Percentiles rank a stretch among this genome's conserved stretches.
phyloP scores from a whole-genome alignment of 2,329 filamentous ascomycete species.

The Fusarium sp. region DNA sequence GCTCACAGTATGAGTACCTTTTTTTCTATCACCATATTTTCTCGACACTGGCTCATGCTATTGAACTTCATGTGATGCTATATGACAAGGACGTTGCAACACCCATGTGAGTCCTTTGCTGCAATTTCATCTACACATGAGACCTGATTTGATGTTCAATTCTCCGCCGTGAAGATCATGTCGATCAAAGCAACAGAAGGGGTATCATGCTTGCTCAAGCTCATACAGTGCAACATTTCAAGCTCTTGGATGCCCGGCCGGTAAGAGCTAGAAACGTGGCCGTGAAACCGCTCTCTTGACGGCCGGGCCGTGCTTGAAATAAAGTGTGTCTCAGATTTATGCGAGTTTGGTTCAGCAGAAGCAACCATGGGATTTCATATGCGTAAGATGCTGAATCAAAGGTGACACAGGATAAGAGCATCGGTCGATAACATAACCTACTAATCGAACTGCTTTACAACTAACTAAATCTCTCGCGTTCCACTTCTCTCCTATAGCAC shows the following conservation, averaged over 20 bases:
- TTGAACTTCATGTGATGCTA: not conserved
- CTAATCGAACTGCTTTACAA: slow-evolving; percentile 50
- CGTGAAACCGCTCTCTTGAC: slow-evolving; percentile 23
- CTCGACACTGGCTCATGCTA: slow-evolving; percentile 8
- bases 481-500: slow-evolving; percentile 23
- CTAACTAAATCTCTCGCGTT: slow-evolving; percentile 43
- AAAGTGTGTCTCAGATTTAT: slow-evolving; percentile 17
- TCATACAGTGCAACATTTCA: slow-evolving; percentile 13
- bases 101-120: not conserved
- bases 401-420: slow-evolving; percentile 33
- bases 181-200: slow-evolving; percentile 27
- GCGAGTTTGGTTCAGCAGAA: slow-evolving; percentile 16
- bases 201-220: slow-evolving; percentile 18
- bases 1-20: slow-evolving; percentile 15
- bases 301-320: slow-evolving; percentile 19
- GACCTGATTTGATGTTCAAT: slow-evolving; percentile 20
- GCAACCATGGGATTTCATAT: slow-evolving; percentile 8
- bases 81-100: not conserved
- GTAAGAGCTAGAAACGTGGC: slow-evolving; percentile 31
- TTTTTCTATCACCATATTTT: slow-evolving; percentile 19
- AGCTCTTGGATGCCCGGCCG: slow-evolving; percentile 1
- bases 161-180: slow-evolving; percentile 32
- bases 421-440: slow-evolving; percentile 50
- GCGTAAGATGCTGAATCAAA: slow-evolving; percentile 11
- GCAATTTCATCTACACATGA: not conserved